phyloP scores from a whole-genome alignment of 208 protist species.

The Trypanosoma boissoni region DNA sequence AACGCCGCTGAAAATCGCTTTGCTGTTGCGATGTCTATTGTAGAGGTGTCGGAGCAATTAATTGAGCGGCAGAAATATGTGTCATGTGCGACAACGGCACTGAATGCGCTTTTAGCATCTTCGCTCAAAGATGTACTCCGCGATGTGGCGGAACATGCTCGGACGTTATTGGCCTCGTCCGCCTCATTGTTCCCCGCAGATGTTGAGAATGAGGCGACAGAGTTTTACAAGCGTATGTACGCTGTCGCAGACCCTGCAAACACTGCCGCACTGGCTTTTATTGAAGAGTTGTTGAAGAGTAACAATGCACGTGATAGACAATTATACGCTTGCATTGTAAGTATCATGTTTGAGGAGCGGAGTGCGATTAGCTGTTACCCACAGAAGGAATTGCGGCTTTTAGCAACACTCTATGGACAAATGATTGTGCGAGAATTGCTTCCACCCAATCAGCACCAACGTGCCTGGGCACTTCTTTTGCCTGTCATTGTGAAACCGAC shows the following conservation, averaged over 20 bases:
- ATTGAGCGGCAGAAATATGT: constrained; percentile 76
- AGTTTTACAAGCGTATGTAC: constrained; percentile 88
- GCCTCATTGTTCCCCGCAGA: constrained; percentile 82
- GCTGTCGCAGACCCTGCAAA: constrained; percentile 37
- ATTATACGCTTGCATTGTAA: constrained; percentile 83
- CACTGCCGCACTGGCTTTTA: constrained; percentile 44
- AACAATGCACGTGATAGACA: constrained; percentile 65
- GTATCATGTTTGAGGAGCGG: constrained; percentile 87
- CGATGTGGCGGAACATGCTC: constrained; percentile 70
- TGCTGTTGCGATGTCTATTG: constrained; percentile 78
- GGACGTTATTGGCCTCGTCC: constrained; percentile 61
- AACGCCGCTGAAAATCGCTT: constrained; percentile 86
- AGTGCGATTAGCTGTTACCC: constrained; percentile 71
- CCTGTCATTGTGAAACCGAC: constrained; percentile 89
- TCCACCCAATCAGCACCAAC: constrained; percentile 68
- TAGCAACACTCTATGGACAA: constrained; percentile 80
- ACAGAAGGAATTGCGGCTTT: constrained; percentile 77
- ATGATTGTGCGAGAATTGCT: constrained; percentile 80
- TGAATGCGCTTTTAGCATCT: constrained; percentile 70
- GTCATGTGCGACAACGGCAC: constrained; percentile 74
- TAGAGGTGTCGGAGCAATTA: constrained; percentile 85
- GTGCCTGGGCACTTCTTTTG: constrained; percentile 82
- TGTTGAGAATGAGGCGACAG: constrained; percentile 77
- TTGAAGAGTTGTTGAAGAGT: constrained; percentile 65
- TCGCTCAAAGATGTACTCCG: constrained; percentile 77